These are phyloP conservation scores for Zygosaccharomyces lentus DNA, from an alignment of 805 yeast species.

Conservation along the genomic window DNA sequence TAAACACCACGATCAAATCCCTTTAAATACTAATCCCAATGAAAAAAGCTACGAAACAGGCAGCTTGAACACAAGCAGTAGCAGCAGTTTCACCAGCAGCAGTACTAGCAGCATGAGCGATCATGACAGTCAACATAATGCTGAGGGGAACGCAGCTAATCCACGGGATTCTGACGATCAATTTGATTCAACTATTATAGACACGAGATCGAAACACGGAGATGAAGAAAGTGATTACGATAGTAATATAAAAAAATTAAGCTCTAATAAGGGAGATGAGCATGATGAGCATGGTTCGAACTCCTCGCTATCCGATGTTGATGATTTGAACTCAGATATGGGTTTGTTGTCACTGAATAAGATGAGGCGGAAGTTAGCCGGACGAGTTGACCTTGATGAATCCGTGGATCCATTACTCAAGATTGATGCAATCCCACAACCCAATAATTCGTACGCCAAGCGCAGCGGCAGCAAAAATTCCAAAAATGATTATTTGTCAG, in stretches of 20 bases:
- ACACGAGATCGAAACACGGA: conserved; percentile 13
- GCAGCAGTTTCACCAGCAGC: conserved; percentile 8
- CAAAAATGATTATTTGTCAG: conserved; percentile 10
- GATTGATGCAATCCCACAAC: conserved; percentile 7
- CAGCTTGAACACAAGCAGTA: neutral
- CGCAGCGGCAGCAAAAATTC: conserved; percentile 2
- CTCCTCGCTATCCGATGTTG: conserved; percentile 28
- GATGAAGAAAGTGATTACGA: conserved; percentile 14
- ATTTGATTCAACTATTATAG: conserved; percentile 10
- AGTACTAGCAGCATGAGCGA: conserved; percentile 4
- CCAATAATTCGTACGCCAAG: conserved; percentile 6
- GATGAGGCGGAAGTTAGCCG: conserved; percentile 25
- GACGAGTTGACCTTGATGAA: conserved; percentile 26
- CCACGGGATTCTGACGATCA: neutral
- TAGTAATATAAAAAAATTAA: conserved; percentile 9
- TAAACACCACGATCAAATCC: neutral
- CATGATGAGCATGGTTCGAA: conserved; percentile 10
- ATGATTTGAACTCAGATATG: conserved; percentile 24
- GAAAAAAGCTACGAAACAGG: conserved; percentile 2
- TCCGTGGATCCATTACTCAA: conserved; percentile 31
- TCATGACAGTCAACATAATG: conserved; percentile 4
- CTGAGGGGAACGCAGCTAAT: neutral
- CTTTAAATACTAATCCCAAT: neutral
- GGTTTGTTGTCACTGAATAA: conserved; percentile 30
- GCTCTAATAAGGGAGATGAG: conserved; percentile 9